phyloP scores from a whole-genome alignment of 1,284 basidiomycete genomes.

The Pascua guehoae region DNA sequence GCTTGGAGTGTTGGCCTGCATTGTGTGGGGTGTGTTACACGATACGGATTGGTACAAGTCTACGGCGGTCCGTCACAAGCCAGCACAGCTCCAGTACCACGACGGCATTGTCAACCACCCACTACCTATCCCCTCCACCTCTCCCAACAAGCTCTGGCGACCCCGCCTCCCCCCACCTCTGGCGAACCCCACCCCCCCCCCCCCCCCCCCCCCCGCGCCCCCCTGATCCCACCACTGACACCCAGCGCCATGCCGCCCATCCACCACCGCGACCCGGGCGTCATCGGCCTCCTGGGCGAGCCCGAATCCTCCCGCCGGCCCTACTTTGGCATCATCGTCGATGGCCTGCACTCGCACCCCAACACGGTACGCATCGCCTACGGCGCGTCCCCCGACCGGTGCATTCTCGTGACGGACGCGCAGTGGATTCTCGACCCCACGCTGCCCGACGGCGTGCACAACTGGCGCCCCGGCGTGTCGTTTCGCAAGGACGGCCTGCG shows the following conservation, averaged over 20 bases:
- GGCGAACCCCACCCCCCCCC: no score
- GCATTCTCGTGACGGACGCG: slow-evolving; percentile 82
- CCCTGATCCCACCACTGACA: not conserved
- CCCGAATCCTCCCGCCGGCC: slow-evolving; percentile 76
- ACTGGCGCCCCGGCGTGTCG: slow-evolving; percentile 68
- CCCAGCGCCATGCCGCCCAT: slow-evolving; percentile 36
- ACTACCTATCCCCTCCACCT: no score
- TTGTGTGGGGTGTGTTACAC: no score
- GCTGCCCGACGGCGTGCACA: slow-evolving; percentile 74
- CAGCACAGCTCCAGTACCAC: no score
- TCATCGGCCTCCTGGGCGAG: slow-evolving; percentile 79
- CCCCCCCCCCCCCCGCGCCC: no score
- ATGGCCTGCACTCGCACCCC: slow-evolving; percentile 85
- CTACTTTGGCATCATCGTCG: slow-evolving; percentile 83
- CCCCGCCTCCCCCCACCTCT: no score
- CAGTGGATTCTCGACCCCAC: slow-evolving; percentile 83
- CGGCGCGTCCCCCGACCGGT: slow-evolving; percentile 72
- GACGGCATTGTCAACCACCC: no score
- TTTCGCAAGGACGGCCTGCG: slow-evolving; percentile 76
- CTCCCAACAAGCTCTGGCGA: no score
- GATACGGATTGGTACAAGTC: no score
- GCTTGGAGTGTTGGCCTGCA: not conserved
- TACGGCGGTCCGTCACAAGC: no score
- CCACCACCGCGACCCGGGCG: slow-evolving; percentile 51
- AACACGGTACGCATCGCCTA: slow-evolving; percentile 84